A percentile compares a stretch with the other conserved stretches of the same genome.
Evolutionary conservation across 225 moss, liverwort and hornwort species (phyloP).

Genomic region (Sphagnum tenellum): DNA sequence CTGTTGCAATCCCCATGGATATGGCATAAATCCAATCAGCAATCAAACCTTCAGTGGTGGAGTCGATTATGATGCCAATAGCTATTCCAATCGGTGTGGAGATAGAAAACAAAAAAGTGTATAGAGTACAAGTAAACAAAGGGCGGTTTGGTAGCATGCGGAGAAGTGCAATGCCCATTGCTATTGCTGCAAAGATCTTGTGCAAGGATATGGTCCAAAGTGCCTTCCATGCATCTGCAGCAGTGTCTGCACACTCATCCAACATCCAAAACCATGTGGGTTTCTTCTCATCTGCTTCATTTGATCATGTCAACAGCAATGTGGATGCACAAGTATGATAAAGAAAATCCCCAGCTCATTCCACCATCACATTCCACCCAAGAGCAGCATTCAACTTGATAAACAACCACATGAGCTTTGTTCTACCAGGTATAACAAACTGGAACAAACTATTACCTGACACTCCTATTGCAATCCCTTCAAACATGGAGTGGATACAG

Average conservation of each 20-base stretch:
- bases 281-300: no score
- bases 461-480: slow-evolving; percentile 88
- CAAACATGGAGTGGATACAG: slow-evolving; percentile 89
- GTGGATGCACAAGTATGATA: no score
- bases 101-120: slow-evolving; percentile 75
- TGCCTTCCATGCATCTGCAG: slow-evolving; percentile 48
- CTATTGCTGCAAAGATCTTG: slow-evolving; percentile 84
- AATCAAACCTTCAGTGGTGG: slow-evolving; percentile 43
- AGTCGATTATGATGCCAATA: slow-evolving; percentile 79
- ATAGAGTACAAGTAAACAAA: slow-evolving; percentile 40
- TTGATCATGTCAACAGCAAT: no score
- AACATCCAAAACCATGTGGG: background rate
- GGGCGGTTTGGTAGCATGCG: slow-evolving; percentile 80
- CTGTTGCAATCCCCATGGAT: slow-evolving; percentile 74
- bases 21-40: slow-evolving; percentile 88
- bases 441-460: slow-evolving; percentile 18
- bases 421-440: no score
- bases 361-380: no score
- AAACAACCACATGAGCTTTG: no score
- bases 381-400: no score
- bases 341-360: no score
- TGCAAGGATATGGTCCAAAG: slow-evolving; percentile 81
- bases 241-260: slow-evolving; percentile 26
- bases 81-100: slow-evolving; percentile 81
- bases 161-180: slow-evolving; percentile 90